Percentiles rank a stretch among this genome's conserved stretches.
phyloP scores from a whole-genome alignment of 192 early-diverging fungal genomes.

The Backusella circina region DNA sequence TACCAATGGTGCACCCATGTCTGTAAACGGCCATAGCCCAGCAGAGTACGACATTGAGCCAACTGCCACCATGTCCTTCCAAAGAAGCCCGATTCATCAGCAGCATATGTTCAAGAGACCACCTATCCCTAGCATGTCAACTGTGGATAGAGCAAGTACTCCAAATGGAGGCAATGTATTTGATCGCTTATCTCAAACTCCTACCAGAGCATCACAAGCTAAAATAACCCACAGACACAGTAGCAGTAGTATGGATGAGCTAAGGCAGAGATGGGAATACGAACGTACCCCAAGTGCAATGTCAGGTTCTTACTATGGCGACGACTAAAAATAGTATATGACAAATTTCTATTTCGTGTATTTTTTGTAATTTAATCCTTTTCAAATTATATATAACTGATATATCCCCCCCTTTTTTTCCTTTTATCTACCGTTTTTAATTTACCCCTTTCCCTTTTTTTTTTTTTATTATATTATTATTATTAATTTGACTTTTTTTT shows the following conservation, averaged over 20 bases:
- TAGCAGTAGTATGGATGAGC: conserved; percentile 33
- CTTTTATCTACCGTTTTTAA: background rate
- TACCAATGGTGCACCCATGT: background rate
- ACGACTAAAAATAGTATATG: background rate
- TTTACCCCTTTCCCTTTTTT: background rate
- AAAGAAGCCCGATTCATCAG: conserved; percentile 4
- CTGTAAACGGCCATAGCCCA: background rate
- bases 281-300: conserved; percentile 22
- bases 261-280: conserved; percentile 20
- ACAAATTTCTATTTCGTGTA: background rate
- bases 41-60: conserved; percentile 1
- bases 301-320: conserved; percentile 13
- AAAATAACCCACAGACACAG: conserved; percentile 33
- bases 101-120: conserved; percentile 1
- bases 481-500: too few relatives aligned
- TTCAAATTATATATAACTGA: background rate
- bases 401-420: background rate
- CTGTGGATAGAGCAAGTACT: conserved; percentile 4
- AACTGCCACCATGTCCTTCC: conserved; percentile 2
- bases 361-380: conserved; percentile 6
- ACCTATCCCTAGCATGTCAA: background rate
- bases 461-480: too few relatives aligned
- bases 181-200: conserved; percentile 32
- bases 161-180: conserved; percentile 24
- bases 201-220: conserved; percentile 30